Conservation (phyloP, 164 flowering plant genomes). For the Chimonanthus praecox region DNA sequence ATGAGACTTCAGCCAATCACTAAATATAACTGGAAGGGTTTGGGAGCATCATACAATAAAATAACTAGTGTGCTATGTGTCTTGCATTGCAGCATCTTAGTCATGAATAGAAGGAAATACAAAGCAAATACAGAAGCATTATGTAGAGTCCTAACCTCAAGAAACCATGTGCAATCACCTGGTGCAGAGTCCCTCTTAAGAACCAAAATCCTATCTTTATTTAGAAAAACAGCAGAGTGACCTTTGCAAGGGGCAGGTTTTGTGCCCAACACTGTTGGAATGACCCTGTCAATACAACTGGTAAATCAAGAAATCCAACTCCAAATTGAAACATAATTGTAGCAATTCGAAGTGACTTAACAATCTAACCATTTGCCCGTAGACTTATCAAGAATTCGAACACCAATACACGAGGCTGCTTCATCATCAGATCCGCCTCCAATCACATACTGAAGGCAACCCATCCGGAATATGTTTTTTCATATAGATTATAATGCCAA, state of each 20-base stretch:
- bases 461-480: background rate
- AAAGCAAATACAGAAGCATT: no score
- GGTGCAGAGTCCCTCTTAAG: slow-evolving; percentile 46
- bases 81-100: background rate
- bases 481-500: background rate
- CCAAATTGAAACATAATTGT: background rate
- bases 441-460: slow-evolving; percentile 53
- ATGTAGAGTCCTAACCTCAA: slow-evolving; percentile 56
- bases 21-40: background rate
- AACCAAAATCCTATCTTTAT: slow-evolving; percentile 60
- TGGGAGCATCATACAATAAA: background rate
- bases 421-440: slow-evolving; percentile 39
- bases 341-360: background rate
- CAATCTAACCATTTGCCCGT: slow-evolving; percentile 47
- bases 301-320: slow-evolving; percentile 8
- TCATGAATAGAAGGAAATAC: background rate
- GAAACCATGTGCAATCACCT: slow-evolving; percentile 80
- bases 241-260: slow-evolving; percentile 28
- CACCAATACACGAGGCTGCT: slow-evolving; percentile 26
- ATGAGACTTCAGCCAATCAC: background rate
- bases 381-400: slow-evolving; percentile 47
- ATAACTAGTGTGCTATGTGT: background rate
- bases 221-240: slow-evolving; percentile 41
- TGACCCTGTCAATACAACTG: slow-evolving; percentile 40
- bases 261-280: slow-evolving; percentile 63